Conservation (phyloP, 768 basidiomycete species). For the Phlegmacium glaucopus region DNA sequence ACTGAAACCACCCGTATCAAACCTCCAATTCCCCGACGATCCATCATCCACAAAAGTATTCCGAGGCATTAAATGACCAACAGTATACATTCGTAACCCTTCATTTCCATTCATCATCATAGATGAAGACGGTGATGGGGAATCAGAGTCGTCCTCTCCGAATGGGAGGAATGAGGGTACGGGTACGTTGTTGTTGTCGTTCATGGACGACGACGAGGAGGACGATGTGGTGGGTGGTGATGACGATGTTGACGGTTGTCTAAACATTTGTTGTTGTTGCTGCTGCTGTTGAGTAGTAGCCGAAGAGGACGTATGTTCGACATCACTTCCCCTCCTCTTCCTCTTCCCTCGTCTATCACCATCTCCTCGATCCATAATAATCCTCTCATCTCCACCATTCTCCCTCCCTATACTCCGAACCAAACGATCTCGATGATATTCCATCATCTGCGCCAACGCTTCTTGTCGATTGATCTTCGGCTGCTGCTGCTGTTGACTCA, state of each 20-base stretch:
- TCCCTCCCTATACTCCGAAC: too few species aligned
- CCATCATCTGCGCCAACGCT: too few species aligned
- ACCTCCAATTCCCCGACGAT: conserved; percentile 63
- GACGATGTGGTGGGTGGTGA: not conserved
- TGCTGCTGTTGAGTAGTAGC: too few species aligned
- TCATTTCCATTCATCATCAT: conserved; percentile 53
- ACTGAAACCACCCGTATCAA: conserved; percentile 37
- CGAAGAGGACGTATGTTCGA: too few species aligned
- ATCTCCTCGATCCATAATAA: too few species aligned
- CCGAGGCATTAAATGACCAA: conserved; percentile 71
- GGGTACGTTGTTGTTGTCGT: not conserved
- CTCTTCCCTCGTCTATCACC: too few species aligned
- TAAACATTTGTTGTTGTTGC: not conserved
- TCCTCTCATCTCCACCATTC: too few species aligned
- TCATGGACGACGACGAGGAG: not conserved
- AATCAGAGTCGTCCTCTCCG: conserved; percentile 24
- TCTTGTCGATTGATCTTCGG: too few species aligned
- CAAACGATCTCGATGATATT: too few species aligned
- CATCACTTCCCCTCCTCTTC: too few species aligned
- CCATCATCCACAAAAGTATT: conserved; percentile 34
- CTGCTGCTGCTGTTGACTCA: too few species aligned
- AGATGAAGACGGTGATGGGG: not conserved
- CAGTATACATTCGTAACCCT: conserved; percentile 76
- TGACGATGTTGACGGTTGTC: not conserved
- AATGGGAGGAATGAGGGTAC: not conserved